Conservation (phyloP, 331 rosid genomes). For the Spiraea crenata region DNA sequence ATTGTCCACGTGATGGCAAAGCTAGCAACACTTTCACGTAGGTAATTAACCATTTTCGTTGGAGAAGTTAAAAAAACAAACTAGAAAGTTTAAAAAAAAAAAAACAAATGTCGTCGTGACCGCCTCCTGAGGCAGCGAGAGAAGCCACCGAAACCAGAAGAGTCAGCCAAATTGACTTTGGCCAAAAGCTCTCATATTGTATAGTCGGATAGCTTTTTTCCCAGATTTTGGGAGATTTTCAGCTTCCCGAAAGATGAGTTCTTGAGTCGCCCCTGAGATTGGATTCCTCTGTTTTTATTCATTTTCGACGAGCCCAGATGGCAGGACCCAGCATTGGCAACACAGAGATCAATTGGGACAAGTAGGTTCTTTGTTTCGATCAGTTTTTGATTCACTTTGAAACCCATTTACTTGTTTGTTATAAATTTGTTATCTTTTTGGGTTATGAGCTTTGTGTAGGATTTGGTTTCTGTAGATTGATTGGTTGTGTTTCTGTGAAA, state of each 20-base stretch:
- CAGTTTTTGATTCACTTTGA: neutral
- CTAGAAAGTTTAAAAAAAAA: too few species aligned
- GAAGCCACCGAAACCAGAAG: too few species aligned
- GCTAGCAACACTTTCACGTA: too few species aligned
- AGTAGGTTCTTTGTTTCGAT: constrained; percentile 41
- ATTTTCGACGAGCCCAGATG: constrained; percentile 39
- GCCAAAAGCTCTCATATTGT: too few species aligned
- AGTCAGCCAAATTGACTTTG: too few species aligned
- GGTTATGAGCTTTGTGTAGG: neutral
- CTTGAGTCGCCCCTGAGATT: constrained; percentile 20
- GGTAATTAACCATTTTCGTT: too few species aligned
- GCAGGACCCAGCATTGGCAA: constrained; percentile 53
- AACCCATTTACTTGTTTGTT: neutral
- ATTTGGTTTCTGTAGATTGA: neutral
- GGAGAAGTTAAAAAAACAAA: too few species aligned
- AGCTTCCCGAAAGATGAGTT: constrained; percentile 23
- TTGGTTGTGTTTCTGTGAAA: neutral
- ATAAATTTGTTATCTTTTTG: neutral
- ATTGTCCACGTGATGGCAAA: too few species aligned
- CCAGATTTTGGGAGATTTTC: constrained; percentile 4
- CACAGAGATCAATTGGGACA: constrained; percentile 96
- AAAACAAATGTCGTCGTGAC: too few species aligned
- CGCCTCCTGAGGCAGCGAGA: too few species aligned
- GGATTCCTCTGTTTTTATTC: neutral
- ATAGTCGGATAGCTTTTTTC: neutral